Percentiles rank a stretch among this genome's conserved stretches.
Conservation (phyloP, 768 basidiomycete genomes). For the Phylloporus sp. region DNA sequence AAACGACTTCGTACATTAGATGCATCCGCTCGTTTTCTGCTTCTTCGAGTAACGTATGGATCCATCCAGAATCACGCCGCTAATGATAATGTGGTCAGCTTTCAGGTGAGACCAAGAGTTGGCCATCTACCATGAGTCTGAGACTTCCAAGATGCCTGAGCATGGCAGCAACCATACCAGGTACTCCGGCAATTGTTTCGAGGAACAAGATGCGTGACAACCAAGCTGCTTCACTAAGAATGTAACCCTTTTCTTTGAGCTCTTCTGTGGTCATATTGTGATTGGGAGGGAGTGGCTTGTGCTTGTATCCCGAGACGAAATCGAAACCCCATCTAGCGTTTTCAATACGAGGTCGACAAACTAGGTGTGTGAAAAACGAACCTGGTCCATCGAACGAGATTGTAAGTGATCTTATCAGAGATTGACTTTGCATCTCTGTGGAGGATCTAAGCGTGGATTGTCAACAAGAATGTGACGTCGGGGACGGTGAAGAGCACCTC, state of each 20-base stretch:
- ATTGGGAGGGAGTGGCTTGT: slow-evolving; percentile 56
- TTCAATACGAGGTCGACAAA: slow-evolving; percentile 2
- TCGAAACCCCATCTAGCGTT: slow-evolving; percentile 65
- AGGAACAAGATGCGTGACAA: slow-evolving; percentile 64
- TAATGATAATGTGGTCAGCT: slow-evolving; percentile 19
- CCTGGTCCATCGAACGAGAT: slow-evolving; percentile 56
- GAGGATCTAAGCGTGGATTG: slow-evolving; percentile 49
- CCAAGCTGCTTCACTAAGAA: slow-evolving; percentile 76
- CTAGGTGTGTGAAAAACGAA: slow-evolving; percentile 18
- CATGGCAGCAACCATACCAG: slow-evolving; percentile 91
- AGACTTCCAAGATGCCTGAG: slow-evolving; percentile 85
- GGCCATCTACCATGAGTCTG: slow-evolving; percentile 67
- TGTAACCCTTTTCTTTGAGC: slow-evolving; percentile 66
- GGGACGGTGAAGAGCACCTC: slow-evolving; percentile 39
- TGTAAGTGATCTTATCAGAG: slow-evolving; percentile 67
- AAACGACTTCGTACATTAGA: slow-evolving; percentile 51
- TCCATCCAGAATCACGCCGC: slow-evolving; percentile 68
- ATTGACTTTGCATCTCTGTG: slow-evolving; percentile 59
- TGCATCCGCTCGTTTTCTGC: slow-evolving; percentile 98
- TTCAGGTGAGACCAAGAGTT: slow-evolving; percentile 5
- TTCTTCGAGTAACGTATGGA: slow-evolving; percentile 88
- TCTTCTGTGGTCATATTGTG: slow-evolving; percentile 66
- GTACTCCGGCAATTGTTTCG: slow-evolving; percentile 91
- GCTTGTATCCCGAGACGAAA: slow-evolving; percentile 79
- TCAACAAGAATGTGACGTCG: slow-evolving; percentile 1